Base-by-base conservation (phyloP, 2,329 filamentous ascomycete species). In the Tolypocladium ophioglossoides region DNA sequence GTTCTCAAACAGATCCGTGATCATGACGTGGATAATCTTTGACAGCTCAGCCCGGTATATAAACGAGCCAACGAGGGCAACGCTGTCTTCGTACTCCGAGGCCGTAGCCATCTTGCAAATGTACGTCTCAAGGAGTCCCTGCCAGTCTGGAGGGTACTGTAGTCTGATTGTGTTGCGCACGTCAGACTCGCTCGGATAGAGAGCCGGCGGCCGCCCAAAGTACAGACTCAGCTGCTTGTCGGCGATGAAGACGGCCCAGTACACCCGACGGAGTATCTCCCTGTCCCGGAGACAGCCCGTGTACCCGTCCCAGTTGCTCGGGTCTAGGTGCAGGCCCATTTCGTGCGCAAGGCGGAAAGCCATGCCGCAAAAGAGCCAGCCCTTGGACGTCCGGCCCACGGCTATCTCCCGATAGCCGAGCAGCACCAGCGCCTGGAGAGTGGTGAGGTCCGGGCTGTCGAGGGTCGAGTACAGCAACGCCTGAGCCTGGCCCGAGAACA, bases 291-390 rank as follows among this genome's bases (percentile, higher is more conserved):
- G 64, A 20, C 66, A 66, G 39, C 74, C 72, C 6, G 65, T 64
- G 9, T 69, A 66, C 24, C 67, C 66, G 47, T 72, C 69, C 76
- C 75, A 78, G 57, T 78, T 78, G 51, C 68, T 75, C 1, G 76
- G 76, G 51, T 78, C 76, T 0, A 78, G 68, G 58, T 78, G 76
- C 18, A 78, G 66, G 1, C 76, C 76, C 76, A 78, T 78, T 58
- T 77, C 76, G 51, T 78, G 74, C 0, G 74, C 72, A 16, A 78
- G 66, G 5, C 76, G 70, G 57, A 77, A 78, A 10, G 75, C 74
- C 74, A 78, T 78, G 49, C 75, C 75, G 32, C 74, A 77, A 52
- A 75, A 77, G 2, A 78, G 63, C 76, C 76, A 78, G 14, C 76
- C 75, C 52, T 76, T 78, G 20, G 74, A 77, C 2, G 70, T 64